phyloP scores from a whole-genome alignment of 116 monocot species.

The Cymodocea nodosa region DNA sequence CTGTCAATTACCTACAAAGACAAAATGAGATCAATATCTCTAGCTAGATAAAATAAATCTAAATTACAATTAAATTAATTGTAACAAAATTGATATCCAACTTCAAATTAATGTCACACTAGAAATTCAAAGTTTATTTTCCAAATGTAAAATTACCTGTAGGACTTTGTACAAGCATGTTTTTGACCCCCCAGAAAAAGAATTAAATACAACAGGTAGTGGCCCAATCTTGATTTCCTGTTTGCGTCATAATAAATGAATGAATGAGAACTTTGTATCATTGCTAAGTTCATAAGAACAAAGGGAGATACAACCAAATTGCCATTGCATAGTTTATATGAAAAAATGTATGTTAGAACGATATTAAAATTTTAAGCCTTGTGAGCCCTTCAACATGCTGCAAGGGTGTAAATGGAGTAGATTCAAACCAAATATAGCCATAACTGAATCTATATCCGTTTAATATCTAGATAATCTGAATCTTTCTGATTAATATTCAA shows the following conservation, averaged over 20 bases:
- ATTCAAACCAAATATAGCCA: no score
- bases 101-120: not conserved
- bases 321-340: not conserved
- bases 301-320: not conserved
- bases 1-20: conserved; percentile 60
- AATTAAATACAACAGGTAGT: conserved; percentile 52
- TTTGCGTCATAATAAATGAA: conserved; percentile 1
- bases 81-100: not conserved
- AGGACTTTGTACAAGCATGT: conserved; percentile 84
- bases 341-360: not conserved
- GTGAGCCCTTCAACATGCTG: not conserved
- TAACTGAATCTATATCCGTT: no score
- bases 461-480: no score
- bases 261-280: not conserved
- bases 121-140: not conserved
- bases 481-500: no score
- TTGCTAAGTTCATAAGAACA: not conserved
- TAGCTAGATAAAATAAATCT: not conserved
- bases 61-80: not conserved
- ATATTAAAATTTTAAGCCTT: not conserved
- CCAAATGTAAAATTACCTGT: conserved; percentile 37
- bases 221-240: conserved; percentile 66
- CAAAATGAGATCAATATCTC: conserved; percentile 4
- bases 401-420: no score
- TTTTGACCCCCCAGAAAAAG: conserved; percentile 88